Conservation (phyloP, 129 eudicot genomes). For the Flaveria bidentis region DNA sequence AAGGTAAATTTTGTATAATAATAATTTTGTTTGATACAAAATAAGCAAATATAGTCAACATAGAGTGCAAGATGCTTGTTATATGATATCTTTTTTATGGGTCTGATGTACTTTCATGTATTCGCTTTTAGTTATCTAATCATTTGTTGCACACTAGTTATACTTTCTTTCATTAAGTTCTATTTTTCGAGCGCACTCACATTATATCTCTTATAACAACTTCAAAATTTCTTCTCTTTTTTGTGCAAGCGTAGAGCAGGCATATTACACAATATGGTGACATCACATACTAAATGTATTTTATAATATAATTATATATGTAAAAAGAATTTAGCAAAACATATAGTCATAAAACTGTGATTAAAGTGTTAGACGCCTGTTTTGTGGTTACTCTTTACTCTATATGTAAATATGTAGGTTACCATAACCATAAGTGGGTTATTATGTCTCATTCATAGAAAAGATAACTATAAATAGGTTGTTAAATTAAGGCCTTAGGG, state of each 20-base stretch:
- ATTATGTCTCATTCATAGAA: too few relatives aligned
- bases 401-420: background rate
- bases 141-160: background rate
- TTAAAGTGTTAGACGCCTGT: background rate
- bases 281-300: background rate
- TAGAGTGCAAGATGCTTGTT: background rate
- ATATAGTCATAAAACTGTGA: background rate
- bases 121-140: background rate
- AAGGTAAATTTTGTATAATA: constrained; percentile 53
- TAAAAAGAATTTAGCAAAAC: background rate
- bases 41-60: background rate
- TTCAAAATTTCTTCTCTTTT: background rate
- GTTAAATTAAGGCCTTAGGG: background rate
- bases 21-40: constrained; percentile 4
- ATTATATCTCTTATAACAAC: constrained; percentile 8
- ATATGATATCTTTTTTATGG: constrained; percentile 5
- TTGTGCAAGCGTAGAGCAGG: background rate
- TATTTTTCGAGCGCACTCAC: background rate
- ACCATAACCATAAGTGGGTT: background rate
- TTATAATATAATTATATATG: background rate
- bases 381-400: background rate
- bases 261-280: constrained; percentile 3
- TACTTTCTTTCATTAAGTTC: background rate
- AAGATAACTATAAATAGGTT: background rate
- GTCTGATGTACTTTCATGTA: constrained; percentile 7